Percentiles rank a stretch among this genome's conserved stretches.
Evolutionary conservation across 225 moss, liverwort and hornwort species (phyloP).

Genomic region (Neckera pumila): DNA sequence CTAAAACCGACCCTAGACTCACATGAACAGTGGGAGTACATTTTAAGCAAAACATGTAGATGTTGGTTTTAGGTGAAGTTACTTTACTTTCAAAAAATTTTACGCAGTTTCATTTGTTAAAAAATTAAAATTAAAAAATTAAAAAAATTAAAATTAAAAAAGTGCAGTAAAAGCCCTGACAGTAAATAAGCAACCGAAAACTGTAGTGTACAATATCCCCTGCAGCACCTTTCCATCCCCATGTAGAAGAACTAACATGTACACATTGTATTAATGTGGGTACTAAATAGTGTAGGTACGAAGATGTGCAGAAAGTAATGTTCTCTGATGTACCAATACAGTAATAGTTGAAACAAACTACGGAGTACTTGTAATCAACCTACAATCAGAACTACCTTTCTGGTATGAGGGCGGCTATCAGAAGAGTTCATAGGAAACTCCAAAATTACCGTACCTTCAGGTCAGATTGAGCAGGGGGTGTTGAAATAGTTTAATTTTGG

Average conservation of each 20-base stretch:
- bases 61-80: neutral
- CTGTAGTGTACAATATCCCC: neutral
- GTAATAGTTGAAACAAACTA: neutral
- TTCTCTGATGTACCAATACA: neutral
- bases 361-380: too few species aligned
- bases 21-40: neutral
- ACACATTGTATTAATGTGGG: neutral
- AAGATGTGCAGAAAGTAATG: neutral
- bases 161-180: neutral
- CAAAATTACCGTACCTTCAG: neutral
- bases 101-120: too few species aligned
- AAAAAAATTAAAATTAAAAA: too few species aligned
- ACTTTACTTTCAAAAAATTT: neutral
- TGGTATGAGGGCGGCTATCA: neutral
- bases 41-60: neutral
- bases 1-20: neutral
- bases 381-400: neutral
- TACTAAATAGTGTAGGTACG: neutral
- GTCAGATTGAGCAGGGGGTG: too few species aligned
- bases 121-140: too few species aligned
- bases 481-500: too few species aligned
- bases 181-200: neutral
- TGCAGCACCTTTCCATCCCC: neutral
- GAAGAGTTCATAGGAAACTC: neutral
- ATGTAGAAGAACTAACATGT: neutral